These are phyloP conservation scores for Microcera coccophila DNA, from an alignment of 2,329 filamentous ascomycete genomes.

Conservation along the genomic window DNA sequence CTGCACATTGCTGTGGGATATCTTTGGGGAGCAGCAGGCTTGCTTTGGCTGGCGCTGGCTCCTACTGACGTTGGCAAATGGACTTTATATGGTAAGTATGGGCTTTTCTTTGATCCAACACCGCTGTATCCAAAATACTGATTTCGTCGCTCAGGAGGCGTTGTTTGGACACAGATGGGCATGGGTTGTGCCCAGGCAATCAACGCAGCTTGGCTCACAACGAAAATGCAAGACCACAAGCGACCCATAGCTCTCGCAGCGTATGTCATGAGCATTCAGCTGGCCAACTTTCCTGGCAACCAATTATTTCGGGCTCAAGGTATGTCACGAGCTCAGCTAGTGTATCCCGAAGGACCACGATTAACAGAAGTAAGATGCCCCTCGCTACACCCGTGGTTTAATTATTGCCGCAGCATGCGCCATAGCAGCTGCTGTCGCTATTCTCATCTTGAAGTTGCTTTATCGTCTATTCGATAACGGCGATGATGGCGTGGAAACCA, in stretches of 20 bases:
- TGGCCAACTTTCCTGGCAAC: constrained; percentile 30
- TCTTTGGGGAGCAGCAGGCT: constrained; percentile 23
- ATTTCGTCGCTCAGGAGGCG: constrained; percentile 18
- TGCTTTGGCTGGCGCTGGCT: constrained; percentile 28
- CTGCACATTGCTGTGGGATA: constrained; percentile 28
- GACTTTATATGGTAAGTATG: constrained; percentile 22
- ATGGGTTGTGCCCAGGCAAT: constrained; percentile 31
- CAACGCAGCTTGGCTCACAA: constrained; percentile 28
- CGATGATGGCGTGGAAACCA: constrained; percentile 22
- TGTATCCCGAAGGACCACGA: not conserved
- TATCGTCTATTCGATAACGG: constrained; percentile 27
- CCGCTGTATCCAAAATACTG: not conserved
- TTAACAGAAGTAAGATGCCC: constrained; percentile 19
- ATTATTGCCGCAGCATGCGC: constrained; percentile 24
- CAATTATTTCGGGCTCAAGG: constrained; percentile 27
- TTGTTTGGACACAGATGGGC: constrained; percentile 31
- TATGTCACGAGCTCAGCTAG: constrained; percentile 1
- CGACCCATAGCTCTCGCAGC: constrained; percentile 27
- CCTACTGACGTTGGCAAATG: constrained; percentile 21
- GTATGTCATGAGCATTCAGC: constrained; percentile 31
- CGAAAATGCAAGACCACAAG: constrained; percentile 29
- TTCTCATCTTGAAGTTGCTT: constrained; percentile 29
- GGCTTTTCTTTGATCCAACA: not conserved
- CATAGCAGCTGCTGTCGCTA: constrained; percentile 22
- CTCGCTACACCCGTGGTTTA: constrained; percentile 24